Evolutionary conservation across 2,329 filamentous ascomycete genomes (phyloP).

Genomic region (Colletotrichum sp.): DNA sequence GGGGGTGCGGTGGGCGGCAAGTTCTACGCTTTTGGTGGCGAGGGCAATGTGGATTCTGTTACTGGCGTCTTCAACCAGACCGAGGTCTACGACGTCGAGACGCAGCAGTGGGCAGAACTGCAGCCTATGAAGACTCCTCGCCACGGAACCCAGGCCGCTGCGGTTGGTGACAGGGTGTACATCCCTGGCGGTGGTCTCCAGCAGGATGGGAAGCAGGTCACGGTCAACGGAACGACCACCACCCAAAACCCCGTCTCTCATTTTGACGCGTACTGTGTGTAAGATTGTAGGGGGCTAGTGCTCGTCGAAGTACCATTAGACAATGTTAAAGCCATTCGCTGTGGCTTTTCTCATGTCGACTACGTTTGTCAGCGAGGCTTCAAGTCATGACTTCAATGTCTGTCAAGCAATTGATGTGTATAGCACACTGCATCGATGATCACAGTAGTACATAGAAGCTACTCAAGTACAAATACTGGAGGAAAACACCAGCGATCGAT

Average conservation of each 20-base stretch:
- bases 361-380: neutral
- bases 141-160: neutral
- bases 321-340: neutral
- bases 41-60: constrained; percentile 31
- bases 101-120: neutral
- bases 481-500: neutral
- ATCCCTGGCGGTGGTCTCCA: neutral
- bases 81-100: neutral
- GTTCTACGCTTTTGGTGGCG: constrained; percentile 42
- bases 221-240: neutral
- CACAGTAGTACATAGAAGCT: neutral
- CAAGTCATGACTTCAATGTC: neutral
- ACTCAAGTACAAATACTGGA: neutral
- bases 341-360: neutral
- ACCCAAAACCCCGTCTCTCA: neutral
- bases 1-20: constrained; percentile 28
- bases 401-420: neutral
- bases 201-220: neutral
- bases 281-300: neutral
- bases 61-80: constrained; percentile 16
- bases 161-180: neutral
- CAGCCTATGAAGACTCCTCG: neutral
- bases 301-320: neutral
- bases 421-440: neutral
- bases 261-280: neutral